Percentiles rank a stretch among this genome's conserved stretches.
Conservation (phyloP, 768 basidiomycete genomes). For the Russula vinacea region DNA sequence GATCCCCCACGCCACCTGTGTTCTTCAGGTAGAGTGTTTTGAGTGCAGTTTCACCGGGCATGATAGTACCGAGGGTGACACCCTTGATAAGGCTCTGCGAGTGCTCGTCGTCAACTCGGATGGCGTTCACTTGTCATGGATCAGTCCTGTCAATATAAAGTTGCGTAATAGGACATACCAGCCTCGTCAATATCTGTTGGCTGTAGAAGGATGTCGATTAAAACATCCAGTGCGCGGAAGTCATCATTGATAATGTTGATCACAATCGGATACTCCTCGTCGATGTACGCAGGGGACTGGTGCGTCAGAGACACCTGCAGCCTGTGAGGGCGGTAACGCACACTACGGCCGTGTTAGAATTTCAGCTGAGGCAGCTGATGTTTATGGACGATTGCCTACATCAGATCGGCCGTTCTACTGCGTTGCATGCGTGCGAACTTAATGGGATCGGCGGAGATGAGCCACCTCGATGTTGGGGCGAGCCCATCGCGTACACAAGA, state of each 20-base stretch:
- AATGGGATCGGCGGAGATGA: slow-evolving; percentile 52
- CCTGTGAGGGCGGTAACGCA: slow-evolving; percentile 60
- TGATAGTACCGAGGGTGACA: slow-evolving; percentile 59
- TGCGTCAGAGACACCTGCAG: slow-evolving; percentile 57
- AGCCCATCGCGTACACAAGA: slow-evolving; percentile 39
- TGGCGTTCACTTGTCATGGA: slow-evolving; percentile 49
- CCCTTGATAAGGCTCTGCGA: slow-evolving; percentile 75
- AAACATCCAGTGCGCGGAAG: slow-evolving; percentile 61
- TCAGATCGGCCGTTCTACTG: slow-evolving; percentile 45
- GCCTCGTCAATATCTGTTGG: slow-evolving; percentile 74
- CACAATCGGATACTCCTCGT: slow-evolving; percentile 74
- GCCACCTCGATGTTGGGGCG: slow-evolving; percentile 46
- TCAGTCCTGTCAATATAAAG: background rate
- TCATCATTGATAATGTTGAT: slow-evolving; percentile 73
- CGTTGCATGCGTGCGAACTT: slow-evolving; percentile 53
- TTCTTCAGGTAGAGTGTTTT: slow-evolving; percentile 66
- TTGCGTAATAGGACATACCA: slow-evolving; percentile 43
- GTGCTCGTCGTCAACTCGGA: slow-evolving; percentile 58
- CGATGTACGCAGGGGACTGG: slow-evolving; percentile 67
- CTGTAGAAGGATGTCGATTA: slow-evolving; percentile 73
- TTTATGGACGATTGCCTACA: slow-evolving; percentile 40
- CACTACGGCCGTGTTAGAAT: slow-evolving; percentile 39
- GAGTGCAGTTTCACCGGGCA: slow-evolving; percentile 52
- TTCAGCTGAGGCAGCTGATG: slow-evolving; percentile 16
- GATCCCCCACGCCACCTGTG: slow-evolving; percentile 61